phyloP scores from a whole-genome alignment of 2,329 filamentous ascomycete genomes.

The Fusarium foetens region DNA sequence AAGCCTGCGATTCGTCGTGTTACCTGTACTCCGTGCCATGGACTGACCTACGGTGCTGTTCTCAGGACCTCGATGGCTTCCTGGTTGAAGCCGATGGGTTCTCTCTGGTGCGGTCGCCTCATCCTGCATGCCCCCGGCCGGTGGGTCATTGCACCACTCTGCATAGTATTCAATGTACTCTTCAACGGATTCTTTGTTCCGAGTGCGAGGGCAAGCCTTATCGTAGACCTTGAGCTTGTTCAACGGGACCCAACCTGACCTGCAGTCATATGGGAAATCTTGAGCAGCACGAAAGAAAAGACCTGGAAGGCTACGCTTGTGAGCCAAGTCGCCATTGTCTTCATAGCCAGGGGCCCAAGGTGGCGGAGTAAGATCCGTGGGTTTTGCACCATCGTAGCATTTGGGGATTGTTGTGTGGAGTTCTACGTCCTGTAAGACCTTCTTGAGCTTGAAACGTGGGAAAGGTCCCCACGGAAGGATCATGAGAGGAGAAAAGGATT shows the following conservation, averaged over 20 bases:
- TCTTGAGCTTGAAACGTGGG: background rate
- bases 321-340: background rate
- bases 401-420: background rate
- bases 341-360: background rate
- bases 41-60: background rate
- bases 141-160: background rate
- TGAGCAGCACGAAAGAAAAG: background rate
- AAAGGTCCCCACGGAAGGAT: background rate
- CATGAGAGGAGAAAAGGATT: background rate
- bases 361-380: background rate
- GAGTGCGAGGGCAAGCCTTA: background rate
- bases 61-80: background rate
- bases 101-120: background rate
- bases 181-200: background rate
- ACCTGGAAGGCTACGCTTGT: background rate
- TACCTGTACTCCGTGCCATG: background rate
- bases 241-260: background rate
- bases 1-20: background rate
- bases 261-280: background rate
- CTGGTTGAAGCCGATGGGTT: background rate
- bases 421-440: background rate
- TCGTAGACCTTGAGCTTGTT: slow-evolving; percentile 2
- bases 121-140: rapidly evolving
- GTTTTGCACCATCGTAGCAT: background rate
- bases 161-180: background rate